phyloP scores from a whole-genome alignment of 2,329 filamentous ascomycete species.

The Drechslerella coelobrocha region DNA sequence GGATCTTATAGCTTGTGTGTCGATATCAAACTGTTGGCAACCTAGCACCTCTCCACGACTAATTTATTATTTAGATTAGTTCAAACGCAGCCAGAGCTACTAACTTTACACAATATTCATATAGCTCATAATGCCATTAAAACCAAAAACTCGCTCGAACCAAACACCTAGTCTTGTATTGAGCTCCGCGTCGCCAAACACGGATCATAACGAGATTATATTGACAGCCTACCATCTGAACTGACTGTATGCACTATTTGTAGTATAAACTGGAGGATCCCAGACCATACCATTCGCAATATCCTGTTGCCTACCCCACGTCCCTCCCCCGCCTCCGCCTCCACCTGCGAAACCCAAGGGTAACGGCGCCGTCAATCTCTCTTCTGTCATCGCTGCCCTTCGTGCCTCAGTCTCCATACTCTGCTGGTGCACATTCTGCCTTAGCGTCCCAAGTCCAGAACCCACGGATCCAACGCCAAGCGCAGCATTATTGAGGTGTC shows the following conservation, averaged over 20 bases:
- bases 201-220: too few relatives aligned
- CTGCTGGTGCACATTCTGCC: not conserved
- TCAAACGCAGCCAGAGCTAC: too few relatives aligned
- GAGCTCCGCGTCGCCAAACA: too few relatives aligned
- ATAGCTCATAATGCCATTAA: too few relatives aligned
- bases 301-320: constrained; percentile 8
- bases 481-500: not conserved
- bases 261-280: constrained; percentile 11
- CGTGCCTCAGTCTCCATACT: not conserved
- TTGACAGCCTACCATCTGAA: constrained; percentile 15
- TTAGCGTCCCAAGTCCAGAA: not conserved
- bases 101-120: too few relatives aligned
- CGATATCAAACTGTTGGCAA: too few relatives aligned
- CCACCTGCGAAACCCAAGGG: constrained; percentile 3
- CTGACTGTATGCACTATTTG: constrained; percentile 10
- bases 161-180: too few relatives aligned
- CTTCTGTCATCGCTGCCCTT: not conserved
- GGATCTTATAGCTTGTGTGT: too few relatives aligned
- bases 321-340: constrained; percentile 6
- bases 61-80: too few relatives aligned
- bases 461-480: too few relatives aligned
- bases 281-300: constrained; percentile 6
- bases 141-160: too few relatives aligned
- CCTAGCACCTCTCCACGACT: too few relatives aligned
- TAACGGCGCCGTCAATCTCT: not conserved